Evolutionary conservation across 2,329 filamentous ascomycete species (phyloP).

Genomic region (Aureobasidium vineae): DNA sequence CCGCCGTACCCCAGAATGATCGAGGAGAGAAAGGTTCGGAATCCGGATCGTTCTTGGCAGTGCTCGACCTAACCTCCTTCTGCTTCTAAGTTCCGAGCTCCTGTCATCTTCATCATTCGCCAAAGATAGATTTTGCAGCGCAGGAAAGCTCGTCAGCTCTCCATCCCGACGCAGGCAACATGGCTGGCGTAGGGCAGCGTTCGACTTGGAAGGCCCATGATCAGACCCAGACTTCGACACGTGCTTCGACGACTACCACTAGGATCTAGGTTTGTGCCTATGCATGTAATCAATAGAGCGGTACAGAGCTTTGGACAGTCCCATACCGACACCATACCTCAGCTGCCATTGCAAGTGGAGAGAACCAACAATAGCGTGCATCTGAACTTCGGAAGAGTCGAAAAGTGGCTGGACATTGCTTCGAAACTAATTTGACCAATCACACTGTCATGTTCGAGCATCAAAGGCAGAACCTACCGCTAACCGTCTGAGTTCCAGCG

Average conservation of each 20-base stretch:
- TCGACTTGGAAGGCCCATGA: too few relatives aligned
- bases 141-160: too few relatives aligned
- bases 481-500: neutral
- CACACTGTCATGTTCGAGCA: neutral
- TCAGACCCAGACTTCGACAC: neutral
- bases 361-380: neutral
- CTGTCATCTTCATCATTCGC: neutral
- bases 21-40: neutral
- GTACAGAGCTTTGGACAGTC: too few relatives aligned
- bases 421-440: neutral
- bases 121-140: too few relatives aligned
- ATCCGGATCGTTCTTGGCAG: neutral
- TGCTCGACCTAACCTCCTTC: neutral
- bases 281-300: conserved; percentile 17
- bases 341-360: neutral
- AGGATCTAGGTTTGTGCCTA: neutral
- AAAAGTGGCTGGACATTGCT: neutral
- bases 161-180: too few relatives aligned
- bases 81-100: neutral
- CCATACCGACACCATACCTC: neutral
- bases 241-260: neutral
- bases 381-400: neutral
- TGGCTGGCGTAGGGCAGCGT: neutral
- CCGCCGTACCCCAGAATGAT: neutral
- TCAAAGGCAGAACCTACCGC: neutral